Evolutionary conservation across 1,284 basidiomycete genomes (phyloP), one percentile per base, ranked within the genome.

Genomic region (Sphagnurus paluster): DNA sequence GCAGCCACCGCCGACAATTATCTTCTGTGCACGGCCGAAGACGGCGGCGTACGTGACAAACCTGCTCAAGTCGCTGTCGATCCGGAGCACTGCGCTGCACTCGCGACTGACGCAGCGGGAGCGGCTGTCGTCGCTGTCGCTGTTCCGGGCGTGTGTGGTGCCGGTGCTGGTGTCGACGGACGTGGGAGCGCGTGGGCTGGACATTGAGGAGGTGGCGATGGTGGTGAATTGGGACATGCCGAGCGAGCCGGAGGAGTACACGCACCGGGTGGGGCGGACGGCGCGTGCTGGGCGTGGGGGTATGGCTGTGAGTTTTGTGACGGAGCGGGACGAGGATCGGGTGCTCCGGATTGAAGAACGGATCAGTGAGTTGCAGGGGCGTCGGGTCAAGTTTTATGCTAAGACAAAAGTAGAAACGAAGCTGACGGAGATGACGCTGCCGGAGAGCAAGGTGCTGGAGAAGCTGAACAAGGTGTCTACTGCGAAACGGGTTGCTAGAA

Each of bases 211-310:
- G 57, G 94, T 98, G 14, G 92, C 91, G 16, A 82, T 97, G 71
- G 93, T 98, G 28, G 76, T 97, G 51, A 99, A 99, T 59, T 99
- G 94, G 93, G 97, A 99, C 65, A 66, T 99, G 56, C 89, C 97
- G 41, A 71, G 72, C 16, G 83, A 87, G 59, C 76, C 87, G 5
- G 77, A 88, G 66, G 83, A 89, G 65, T 87, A 90, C 62, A 89
- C 84, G 9, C 87, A 90, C 65, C 77, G 86, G n/a, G 87, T 89
- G 9, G 87, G 88, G 30, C 75, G 97, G 59, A 99, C 97, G 10
- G 97, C 96, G 24, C 86, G 97, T 60, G 91, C 89, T n/a, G 95
- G 95, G 4, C 80, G 84, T 58, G 85, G 83, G 3, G 97, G 97
- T 62, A 76, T 93, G 46, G 93, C 93, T 0, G 78, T 99, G 35